A percentile compares a stretch with the other conserved stretches of the same genome.
Evolutionary conservation across 2,329 filamentous ascomycete genomes (phyloP).

Genomic region (Colletotrichum somersetense): DNA sequence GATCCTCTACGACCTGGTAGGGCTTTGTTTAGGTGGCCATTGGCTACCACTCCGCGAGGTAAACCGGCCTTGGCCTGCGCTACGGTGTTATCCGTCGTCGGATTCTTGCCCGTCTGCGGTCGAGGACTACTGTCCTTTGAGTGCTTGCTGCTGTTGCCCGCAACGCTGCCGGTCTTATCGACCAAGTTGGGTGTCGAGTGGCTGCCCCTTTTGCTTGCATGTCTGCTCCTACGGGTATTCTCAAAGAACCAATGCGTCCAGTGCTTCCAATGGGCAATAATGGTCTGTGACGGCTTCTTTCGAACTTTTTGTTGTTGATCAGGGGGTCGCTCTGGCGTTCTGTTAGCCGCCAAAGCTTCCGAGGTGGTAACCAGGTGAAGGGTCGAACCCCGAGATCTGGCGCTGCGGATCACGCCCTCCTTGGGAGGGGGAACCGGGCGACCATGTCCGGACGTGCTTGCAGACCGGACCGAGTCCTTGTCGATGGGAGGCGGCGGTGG

Average conservation of each 20-base stretch:
- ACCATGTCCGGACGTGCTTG: slow-evolving; percentile 81
- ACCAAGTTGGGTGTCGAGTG: slow-evolving; percentile 72
- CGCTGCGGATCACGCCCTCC: slow-evolving; percentile 76
- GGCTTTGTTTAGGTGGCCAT: slow-evolving; percentile 58
- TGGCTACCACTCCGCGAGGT: slow-evolving; percentile 65
- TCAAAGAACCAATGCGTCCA: slow-evolving; percentile 75
- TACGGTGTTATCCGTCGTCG: slow-evolving; percentile 54
- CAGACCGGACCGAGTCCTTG: slow-evolving; percentile 81
- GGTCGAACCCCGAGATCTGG: slow-evolving; percentile 84
- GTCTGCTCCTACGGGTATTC: slow-evolving; percentile 65
- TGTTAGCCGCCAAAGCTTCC: slow-evolving; percentile 59
- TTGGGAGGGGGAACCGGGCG: slow-evolving; percentile 87
- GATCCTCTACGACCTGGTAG: slow-evolving; percentile 23
- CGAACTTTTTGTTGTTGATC: slow-evolving; percentile 61
- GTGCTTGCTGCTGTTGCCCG: slow-evolving; percentile 54
- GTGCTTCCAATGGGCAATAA: slow-evolving; percentile 72
- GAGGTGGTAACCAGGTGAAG: slow-evolving; percentile 84
- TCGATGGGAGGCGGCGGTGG: slow-evolving; percentile 80
- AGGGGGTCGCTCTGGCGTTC: slow-evolving; percentile 47
- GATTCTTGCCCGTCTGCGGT: slow-evolving; percentile 71
- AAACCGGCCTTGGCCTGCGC: slow-evolving; percentile 57
- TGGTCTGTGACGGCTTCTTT: slow-evolving; percentile 69
- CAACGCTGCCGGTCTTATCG: slow-evolving; percentile 59
- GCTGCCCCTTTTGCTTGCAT: slow-evolving; percentile 64
- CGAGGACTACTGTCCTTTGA: slow-evolving; percentile 68